Conservation (phyloP, 306 rosid genomes). For the Dalbergia oliveri region DNA sequence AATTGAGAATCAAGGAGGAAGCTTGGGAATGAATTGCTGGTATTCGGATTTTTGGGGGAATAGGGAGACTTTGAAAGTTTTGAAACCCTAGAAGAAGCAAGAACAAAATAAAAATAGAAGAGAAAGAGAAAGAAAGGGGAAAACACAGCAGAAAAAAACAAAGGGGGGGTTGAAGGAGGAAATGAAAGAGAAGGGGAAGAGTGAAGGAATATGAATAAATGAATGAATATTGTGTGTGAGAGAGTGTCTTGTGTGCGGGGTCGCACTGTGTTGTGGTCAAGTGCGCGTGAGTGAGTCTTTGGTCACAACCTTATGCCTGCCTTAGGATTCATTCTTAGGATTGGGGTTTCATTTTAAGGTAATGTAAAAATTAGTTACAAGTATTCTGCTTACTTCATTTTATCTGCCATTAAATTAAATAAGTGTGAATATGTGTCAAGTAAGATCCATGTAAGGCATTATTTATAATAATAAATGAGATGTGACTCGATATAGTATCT, state of each 20-base stretch:
- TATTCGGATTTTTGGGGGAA: background rate
- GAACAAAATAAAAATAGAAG: background rate
- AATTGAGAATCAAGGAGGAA: constrained; percentile 15
- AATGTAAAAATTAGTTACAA: no score
- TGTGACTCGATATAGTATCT: no score
- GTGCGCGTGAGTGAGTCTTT: constrained; percentile 54
- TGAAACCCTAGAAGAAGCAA: constrained; percentile 52
- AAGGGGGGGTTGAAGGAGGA: constrained; percentile 1
- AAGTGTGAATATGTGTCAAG: no score
- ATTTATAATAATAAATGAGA: no score
- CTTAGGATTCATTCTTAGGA: constrained; percentile 44
- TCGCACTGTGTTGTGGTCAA: constrained; percentile 29
- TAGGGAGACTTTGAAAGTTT: constrained; percentile 37
- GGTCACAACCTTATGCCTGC: background rate
- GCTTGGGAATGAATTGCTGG: constrained; percentile 6
- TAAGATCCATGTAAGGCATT: no score
- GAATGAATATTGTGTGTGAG: background rate
- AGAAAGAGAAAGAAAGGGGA: background rate
- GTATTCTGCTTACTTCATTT: no score
- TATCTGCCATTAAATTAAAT: no score
- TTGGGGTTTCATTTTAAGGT: background rate
- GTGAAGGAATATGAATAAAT: constrained; percentile 37
- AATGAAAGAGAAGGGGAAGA: background rate
- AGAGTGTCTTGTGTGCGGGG: background rate
- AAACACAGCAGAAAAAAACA: background rate